Evolutionary conservation across 2,329 filamentous ascomycete genomes (phyloP).

Genomic region (Penicillium sp.): DNA sequence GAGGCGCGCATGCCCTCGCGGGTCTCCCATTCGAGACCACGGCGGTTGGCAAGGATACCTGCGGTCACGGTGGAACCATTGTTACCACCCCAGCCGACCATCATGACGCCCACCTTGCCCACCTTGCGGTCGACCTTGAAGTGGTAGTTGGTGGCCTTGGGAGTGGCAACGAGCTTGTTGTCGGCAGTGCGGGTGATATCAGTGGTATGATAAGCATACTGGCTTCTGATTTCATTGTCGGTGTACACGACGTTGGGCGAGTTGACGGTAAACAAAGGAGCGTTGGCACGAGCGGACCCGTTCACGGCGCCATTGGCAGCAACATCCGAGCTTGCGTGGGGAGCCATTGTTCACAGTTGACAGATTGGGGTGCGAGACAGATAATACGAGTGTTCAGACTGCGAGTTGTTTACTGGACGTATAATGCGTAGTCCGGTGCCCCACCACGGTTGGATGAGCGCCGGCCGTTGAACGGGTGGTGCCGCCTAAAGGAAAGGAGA

Average conservation of each 20-base stretch:
- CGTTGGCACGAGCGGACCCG: constrained; percentile 41
- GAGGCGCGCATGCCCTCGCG: constrained; percentile 74
- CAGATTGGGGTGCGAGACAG: too few species aligned
- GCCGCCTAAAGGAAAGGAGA: constrained; percentile 54
- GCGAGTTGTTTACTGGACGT: constrained; percentile 42
- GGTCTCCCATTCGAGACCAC: constrained; percentile 79
- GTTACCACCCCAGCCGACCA: constrained; percentile 96
- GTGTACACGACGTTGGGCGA: constrained; percentile 91
- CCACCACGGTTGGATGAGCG: constrained; percentile 81
- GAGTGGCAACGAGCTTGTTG: constrained; percentile 73
- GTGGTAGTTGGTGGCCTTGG: constrained; percentile 83
- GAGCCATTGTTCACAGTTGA: constrained; percentile 61
- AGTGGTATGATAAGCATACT: constrained; percentile 94
- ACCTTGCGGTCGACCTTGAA: constrained; percentile 95
- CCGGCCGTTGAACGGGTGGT: constrained; percentile 95
- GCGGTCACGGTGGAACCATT: constrained; percentile 96
- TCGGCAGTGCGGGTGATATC: constrained; percentile 61
- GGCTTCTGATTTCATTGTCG: constrained; percentile 76
- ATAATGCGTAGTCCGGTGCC: constrained; percentile 54
- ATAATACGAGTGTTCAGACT: too few species aligned
- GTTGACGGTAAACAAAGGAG: constrained; percentile 67
- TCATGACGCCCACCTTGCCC: constrained; percentile 90
- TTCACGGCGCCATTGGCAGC: constrained; percentile 47
- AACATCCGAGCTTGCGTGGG: constrained; percentile 69
- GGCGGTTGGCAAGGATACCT: constrained; percentile 91